Evolutionary conservation across 2,329 filamentous ascomycete genomes (phyloP), one percentile per base, ranked within the genome.

Genomic region (Fusarium sp.): DNA sequence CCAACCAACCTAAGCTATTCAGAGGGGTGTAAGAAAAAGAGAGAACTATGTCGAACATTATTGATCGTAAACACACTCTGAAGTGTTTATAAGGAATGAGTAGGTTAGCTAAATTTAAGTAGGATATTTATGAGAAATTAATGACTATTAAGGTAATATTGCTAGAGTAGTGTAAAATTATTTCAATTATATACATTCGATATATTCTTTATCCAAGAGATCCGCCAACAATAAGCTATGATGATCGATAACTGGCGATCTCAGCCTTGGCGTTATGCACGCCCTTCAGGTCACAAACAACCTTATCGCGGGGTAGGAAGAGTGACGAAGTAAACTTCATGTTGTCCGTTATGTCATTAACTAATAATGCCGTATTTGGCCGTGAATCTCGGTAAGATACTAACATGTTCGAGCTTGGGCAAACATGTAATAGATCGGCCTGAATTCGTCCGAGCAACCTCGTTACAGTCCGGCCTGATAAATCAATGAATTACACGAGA

Each of bases 221-320:
- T 11, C 30, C 30, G 30, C 30, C 30, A 30, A 30, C 10, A 30
- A 30, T 33, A 23, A 33, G 18, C 33, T 10, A 41, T 35, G 33
- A 40, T 26, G 18, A 41, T 55, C 18, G 23, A 42, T 54, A 45
- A 49, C 27, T 26, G 14, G 23, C 27, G 40, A 68, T 57, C 50
- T 59, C 26, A 23, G 37, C 20, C 42, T 27, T 72, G 62, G 64
- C 52, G 69, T 48, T 40, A 44, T 52, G 50, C 55, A 48, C 69
- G 60, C 69, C 69, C 64, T 64, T 72, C 48, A 56, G n/a, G 45
- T 50, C 45, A 63, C 30, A 55, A 32, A 35, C 40, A 64, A 26
- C 11, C 14, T 40, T 61, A 48, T 60, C 15, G 23, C 15, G 13
- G 32, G 37, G 17, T 52, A 37, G 37, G 26, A 44, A 26, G 41